Conservation (phyloP, 441 rosid species). For the Gossypium trilobum region DNA sequence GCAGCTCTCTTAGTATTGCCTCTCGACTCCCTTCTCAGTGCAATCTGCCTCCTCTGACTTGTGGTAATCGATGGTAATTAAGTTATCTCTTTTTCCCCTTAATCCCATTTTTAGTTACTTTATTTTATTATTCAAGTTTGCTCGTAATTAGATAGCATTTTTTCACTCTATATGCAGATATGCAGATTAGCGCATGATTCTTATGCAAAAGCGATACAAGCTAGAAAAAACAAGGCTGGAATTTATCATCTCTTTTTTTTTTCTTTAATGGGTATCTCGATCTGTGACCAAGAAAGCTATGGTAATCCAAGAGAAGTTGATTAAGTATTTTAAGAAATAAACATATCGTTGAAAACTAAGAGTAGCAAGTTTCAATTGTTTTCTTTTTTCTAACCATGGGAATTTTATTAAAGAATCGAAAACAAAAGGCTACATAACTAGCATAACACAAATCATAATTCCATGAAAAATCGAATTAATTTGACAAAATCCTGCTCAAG, state of each 20-base stretch:
- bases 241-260: not conserved
- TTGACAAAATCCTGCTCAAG: too few species aligned
- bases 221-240: not conserved
- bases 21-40: conserved; percentile 45
- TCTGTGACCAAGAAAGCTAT: not conserved
- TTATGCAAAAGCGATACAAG: not conserved
- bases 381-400: too few species aligned
- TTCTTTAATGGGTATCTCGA: not conserved
- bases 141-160: not conserved
- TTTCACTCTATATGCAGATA: not conserved
- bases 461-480: too few species aligned
- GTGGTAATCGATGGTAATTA: conserved; percentile 17
- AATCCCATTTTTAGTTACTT: not conserved
- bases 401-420: too few species aligned
- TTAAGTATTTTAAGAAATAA: not conserved
- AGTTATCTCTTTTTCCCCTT: not conserved
- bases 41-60: conserved; percentile 35
- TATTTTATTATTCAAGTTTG: not conserved
- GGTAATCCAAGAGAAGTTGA: not conserved
- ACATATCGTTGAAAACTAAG: not conserved
- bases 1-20: conserved; percentile 48
- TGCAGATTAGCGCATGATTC: not conserved
- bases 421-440: too few species aligned
- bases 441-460: too few species aligned
- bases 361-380: not conserved